These are phyloP conservation scores for Helotiales sp. DNA, from an alignment of 2,329 filamentous ascomycete species.

Conservation along the genomic window DNA sequence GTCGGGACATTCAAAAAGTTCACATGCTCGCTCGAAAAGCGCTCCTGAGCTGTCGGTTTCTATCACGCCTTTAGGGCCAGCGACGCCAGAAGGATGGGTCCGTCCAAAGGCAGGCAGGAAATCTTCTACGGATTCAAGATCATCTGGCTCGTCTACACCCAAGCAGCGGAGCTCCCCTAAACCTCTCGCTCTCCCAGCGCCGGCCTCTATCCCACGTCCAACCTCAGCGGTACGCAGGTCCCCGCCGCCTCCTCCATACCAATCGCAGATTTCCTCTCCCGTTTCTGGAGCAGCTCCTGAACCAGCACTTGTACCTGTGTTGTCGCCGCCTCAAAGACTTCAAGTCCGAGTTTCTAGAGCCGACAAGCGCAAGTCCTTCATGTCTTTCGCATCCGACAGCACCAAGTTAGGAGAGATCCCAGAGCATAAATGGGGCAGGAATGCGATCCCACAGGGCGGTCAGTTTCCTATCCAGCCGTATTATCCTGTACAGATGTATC, in stretches of 20 bases:
- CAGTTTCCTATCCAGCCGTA: constrained; percentile 31
- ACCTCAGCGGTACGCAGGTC: not conserved
- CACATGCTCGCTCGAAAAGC: constrained; percentile 31
- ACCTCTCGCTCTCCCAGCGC: constrained; percentile 4
- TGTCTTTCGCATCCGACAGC: constrained; percentile 50
- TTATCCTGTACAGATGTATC: constrained; percentile 35
- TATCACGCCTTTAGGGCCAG: constrained; percentile 33
- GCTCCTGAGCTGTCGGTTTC: constrained; percentile 26
- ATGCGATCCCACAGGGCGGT: not conserved
- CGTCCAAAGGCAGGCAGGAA: constrained; percentile 32
- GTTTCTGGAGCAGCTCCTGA: not conserved
- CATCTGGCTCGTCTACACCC: constrained; percentile 13
- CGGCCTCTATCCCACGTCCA: not conserved
- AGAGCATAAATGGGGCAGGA: constrained; percentile 34
- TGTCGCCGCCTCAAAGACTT: not conserved
- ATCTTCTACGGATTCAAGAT: constrained; percentile 17
- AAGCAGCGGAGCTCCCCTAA: not conserved
- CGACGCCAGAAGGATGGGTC: constrained; percentile 36
- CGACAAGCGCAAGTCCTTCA: constrained; percentile 38
- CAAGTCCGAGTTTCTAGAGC: not conserved
- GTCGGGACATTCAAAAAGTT: not conserved
- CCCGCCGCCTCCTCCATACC: constrained; percentile 3
- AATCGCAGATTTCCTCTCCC: not conserved
- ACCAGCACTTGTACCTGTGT: not conserved
- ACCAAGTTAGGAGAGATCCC: constrained; percentile 53